These are phyloP conservation scores for Actinomortierella ambigua DNA, from an alignment of 371 early-diverging fungal species.

Conservation along the genomic window DNA sequence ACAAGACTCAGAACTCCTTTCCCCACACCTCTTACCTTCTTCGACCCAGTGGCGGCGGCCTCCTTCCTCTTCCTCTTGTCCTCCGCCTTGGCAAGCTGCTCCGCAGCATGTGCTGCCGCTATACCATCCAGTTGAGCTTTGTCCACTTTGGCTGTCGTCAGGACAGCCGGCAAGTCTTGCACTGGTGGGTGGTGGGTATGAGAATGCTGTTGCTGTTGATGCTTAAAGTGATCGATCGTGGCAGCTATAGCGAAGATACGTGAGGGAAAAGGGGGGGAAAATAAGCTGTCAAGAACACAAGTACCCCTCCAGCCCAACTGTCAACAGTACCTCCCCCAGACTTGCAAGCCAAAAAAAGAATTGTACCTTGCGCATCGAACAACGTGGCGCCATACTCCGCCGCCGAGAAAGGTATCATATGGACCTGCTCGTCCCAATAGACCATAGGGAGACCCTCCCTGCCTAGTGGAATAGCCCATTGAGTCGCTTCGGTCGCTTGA, in stretches of 20 bases:
- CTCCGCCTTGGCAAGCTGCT: constrained; percentile 36
- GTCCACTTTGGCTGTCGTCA: constrained; percentile 34
- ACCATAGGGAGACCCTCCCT: constrained; percentile 24
- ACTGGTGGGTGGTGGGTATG: background rate
- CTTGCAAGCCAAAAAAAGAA: no score
- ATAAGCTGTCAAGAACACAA: no score
- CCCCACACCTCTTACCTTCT: no score
- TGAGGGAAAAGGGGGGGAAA: no score
- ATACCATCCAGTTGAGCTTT: constrained; percentile 37
- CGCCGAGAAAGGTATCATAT: no score
- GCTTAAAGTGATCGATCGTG: no score
- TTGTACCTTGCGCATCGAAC: no score
- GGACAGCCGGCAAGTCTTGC: constrained; percentile 31
- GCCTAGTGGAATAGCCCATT: constrained; percentile 28
- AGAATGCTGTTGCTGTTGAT: background rate
- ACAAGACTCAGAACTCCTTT: no score
- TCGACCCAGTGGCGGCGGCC: background rate
- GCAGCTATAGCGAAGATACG: no score
- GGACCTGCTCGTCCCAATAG: constrained; percentile 45
- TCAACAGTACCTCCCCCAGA: no score
- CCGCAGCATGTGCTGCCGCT: constrained; percentile 43
- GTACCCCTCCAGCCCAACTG: no score
- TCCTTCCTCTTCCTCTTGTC: constrained; percentile 37
- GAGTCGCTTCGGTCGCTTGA: constrained; percentile 37
- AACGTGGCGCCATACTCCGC: no score